Conservation (phyloP, 352 stramenopile genomes). For the Globisporangium lucens region DNA sequence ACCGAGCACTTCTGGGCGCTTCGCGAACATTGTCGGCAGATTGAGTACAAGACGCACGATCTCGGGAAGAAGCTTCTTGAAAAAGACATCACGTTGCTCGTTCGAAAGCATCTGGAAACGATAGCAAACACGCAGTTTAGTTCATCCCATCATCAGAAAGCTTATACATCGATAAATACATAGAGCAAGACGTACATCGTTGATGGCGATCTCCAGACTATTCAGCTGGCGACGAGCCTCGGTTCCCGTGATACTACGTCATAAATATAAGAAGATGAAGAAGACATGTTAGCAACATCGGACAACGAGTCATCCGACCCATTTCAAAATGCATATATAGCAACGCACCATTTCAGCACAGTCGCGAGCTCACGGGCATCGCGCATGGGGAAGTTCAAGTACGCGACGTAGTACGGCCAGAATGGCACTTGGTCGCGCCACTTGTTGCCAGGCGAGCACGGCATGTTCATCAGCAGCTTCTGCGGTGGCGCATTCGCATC, state of each 20-base stretch:
- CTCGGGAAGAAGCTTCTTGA: constrained; percentile 40
- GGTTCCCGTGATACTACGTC: constrained; percentile 28
- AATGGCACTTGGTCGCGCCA: constrained; percentile 42
- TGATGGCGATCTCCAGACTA: constrained; percentile 37
- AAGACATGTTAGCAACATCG: not conserved
- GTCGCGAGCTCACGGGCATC: constrained; percentile 30
- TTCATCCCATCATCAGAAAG: not conserved
- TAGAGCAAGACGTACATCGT: constrained; percentile 21
- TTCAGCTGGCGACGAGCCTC: constrained; percentile 28
- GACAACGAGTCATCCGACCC: not conserved
- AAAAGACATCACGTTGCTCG: constrained; percentile 34
- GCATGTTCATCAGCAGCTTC: constrained; percentile 27
- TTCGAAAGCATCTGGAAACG: constrained; percentile 34
- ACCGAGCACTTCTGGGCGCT: constrained; percentile 34
- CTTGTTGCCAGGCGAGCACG: constrained; percentile 37
- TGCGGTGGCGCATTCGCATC: constrained; percentile 4
- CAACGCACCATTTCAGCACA: constrained; percentile 42
- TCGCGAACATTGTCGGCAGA: constrained; percentile 48
- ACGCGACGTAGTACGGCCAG: constrained; percentile 67
- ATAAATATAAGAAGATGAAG: constrained; percentile 7
- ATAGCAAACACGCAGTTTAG: not conserved
- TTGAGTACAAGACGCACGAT: constrained; percentile 46
- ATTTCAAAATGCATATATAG: not conserved
- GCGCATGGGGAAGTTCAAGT: constrained; percentile 40
- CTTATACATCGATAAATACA: not conserved